phyloP scores from a whole-genome alignment of 1,284 basidiomycete species.

The Pseudozyma pruni region DNA sequence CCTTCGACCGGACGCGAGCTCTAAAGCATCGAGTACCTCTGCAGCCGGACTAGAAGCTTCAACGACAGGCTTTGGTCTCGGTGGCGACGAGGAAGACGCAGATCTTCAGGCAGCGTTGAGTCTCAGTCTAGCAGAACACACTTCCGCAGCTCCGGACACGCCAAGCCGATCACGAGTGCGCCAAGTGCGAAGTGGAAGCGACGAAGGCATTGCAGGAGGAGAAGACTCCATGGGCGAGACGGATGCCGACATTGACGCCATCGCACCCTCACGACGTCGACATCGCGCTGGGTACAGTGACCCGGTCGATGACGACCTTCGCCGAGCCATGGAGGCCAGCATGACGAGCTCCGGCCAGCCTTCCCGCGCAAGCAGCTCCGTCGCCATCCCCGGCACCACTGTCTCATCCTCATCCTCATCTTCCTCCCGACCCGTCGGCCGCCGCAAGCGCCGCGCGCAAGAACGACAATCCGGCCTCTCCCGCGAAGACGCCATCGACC shows the following conservation, averaged over 20 bases:
- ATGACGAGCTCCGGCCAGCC: slow-evolving; percentile 16
- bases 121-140: slow-evolving; percentile 46
- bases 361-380: slow-evolving; percentile 20
- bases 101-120: slow-evolving; percentile 61
- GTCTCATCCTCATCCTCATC: slow-evolving; percentile 14
- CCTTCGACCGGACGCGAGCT: slow-evolving; percentile 20
- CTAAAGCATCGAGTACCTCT: slow-evolving; percentile 3
- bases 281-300: slow-evolving; percentile 21
- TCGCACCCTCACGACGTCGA: slow-evolving; percentile 50
- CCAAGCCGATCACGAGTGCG: slow-evolving; percentile 41
- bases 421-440: slow-evolving; percentile 25
- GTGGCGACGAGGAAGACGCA: slow-evolving; percentile 33
- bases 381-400: not conserved
- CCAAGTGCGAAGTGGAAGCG: slow-evolving; percentile 24
- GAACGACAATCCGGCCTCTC: slow-evolving; percentile 40
- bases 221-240: slow-evolving; percentile 38
- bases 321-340: slow-evolving; percentile 48
- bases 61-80: slow-evolving; percentile 12
- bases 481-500: slow-evolving; percentile 44
- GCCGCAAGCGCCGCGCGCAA: slow-evolving; percentile 39
- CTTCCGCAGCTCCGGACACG: slow-evolving; percentile 10
- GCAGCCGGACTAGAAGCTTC: not conserved
- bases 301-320: slow-evolving; percentile 43
- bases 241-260: slow-evolving; percentile 60
- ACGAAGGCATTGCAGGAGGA: slow-evolving; percentile 8